These are phyloP conservation scores for Mycena leptocephala DNA, from an alignment of 768 basidiomycete genomes.

Conservation along the genomic window DNA sequence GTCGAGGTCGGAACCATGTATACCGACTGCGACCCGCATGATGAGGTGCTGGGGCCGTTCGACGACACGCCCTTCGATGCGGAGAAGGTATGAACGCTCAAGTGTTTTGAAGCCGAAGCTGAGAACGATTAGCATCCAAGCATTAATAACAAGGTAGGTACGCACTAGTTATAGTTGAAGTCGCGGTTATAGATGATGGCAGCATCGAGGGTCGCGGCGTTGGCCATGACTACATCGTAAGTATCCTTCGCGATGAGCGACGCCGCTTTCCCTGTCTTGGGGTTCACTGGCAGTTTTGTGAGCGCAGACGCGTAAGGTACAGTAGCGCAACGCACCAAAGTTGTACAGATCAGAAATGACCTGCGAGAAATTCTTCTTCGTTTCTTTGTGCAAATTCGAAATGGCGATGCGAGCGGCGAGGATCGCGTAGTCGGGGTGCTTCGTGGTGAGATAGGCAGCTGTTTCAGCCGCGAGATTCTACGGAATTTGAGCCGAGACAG, in stretches of 20 bases:
- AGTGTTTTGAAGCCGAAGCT: slow-evolving; percentile 99
- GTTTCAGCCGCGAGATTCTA: slow-evolving; percentile 98
- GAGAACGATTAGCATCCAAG: no score
- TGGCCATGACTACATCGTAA: slow-evolving; percentile 86
- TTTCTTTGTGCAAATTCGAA: slow-evolving; percentile 99
- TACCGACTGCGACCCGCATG: slow-evolving; percentile 99
- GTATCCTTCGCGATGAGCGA: slow-evolving; percentile 94
- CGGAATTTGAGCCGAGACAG: background rate
- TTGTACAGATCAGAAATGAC: slow-evolving; percentile 93
- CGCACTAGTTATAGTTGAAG: slow-evolving; percentile 96
- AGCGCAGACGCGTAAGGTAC: background rate
- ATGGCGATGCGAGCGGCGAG: slow-evolving; percentile 99
- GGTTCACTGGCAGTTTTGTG: slow-evolving; percentile 77
- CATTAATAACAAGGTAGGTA: no score
- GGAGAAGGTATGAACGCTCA: slow-evolving; percentile 96
- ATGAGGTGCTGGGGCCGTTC: slow-evolving; percentile 99
- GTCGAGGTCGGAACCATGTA: slow-evolving; percentile 93
- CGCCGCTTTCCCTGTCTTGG: slow-evolving; percentile 90
- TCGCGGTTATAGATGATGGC: slow-evolving; percentile 98
- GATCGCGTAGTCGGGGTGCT: slow-evolving; percentile 97
- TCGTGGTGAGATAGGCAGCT: slow-evolving; percentile 97
- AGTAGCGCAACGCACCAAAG: slow-evolving; percentile 73
- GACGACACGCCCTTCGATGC: slow-evolving; percentile 94
- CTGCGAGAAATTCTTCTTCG: slow-evolving; percentile 95
- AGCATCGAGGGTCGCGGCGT: slow-evolving; percentile 89